Conservation (phyloP, 495 filamentous ascomycete genomes). For the Daldinia caldariorum region DNA sequence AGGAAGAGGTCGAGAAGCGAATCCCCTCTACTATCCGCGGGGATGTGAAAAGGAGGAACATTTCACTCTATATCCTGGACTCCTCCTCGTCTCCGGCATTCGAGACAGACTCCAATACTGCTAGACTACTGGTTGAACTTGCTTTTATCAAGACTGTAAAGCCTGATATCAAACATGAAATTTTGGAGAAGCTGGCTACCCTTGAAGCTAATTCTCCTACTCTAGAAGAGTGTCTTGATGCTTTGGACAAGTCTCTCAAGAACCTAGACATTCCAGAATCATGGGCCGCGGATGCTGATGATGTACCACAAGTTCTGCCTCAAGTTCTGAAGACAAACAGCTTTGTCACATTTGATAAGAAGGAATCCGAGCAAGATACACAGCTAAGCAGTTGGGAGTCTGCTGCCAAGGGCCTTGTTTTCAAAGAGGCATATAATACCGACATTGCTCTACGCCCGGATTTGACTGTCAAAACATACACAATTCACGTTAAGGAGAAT, state of each 20-base stretch:
- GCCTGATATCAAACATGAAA: slow-evolving; percentile 66
- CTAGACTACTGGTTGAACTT: slow-evolving; percentile 72
- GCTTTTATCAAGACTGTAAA: slow-evolving; percentile 81
- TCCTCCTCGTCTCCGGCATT: slow-evolving; percentile 69
- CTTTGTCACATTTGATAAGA: slow-evolving; percentile 83
- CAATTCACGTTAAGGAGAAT: slow-evolving; percentile 93
- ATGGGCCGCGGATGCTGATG: slow-evolving; percentile 76
- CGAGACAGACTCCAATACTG: slow-evolving; percentile 64
- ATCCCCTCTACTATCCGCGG: slow-evolving; percentile 73
- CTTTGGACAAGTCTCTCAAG: slow-evolving; percentile 74
- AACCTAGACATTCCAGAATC: slow-evolving; percentile 77
- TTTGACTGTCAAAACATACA: slow-evolving; percentile 81
- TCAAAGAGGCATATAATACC: slow-evolving; percentile 93
- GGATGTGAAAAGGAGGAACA: slow-evolving; percentile 70
- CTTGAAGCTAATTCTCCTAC: slow-evolving; percentile 54
- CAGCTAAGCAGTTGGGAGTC: slow-evolving; percentile 79
- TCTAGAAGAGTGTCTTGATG: slow-evolving; percentile 68
- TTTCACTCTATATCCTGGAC: slow-evolving; percentile 79
- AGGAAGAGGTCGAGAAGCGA: slow-evolving; percentile 91
- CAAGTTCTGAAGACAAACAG: slow-evolving; percentile 75
- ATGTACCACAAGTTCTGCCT: slow-evolving; percentile 63
- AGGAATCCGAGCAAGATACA: slow-evolving; percentile 70
- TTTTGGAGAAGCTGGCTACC: slow-evolving; percentile 48
- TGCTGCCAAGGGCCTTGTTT: slow-evolving; percentile 85
- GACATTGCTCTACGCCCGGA: slow-evolving; percentile 82